phyloP scores from a whole-genome alignment of 2,329 filamentous ascomycete genomes.

The Parafenestella ontariensis region DNA sequence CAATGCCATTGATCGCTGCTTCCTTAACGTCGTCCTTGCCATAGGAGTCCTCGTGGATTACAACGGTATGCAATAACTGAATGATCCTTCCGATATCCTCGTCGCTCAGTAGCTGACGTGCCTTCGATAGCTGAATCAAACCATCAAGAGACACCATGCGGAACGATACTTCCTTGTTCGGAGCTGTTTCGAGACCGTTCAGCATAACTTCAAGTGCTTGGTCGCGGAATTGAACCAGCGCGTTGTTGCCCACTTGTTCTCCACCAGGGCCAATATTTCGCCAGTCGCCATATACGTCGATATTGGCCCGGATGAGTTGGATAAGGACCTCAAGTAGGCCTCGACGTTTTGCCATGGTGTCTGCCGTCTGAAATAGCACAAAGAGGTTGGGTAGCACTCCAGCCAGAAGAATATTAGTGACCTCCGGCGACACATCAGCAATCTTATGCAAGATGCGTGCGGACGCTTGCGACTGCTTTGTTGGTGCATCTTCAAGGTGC shows the following conservation, averaged over 20 bases:
- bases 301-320: constrained; percentile 64
- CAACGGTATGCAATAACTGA: constrained; percentile 66
- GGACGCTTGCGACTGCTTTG: constrained; percentile 71
- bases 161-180: constrained; percentile 59
- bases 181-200: constrained; percentile 53
- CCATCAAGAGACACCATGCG: constrained; percentile 55
- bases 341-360: constrained; percentile 68
- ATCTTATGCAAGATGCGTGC: constrained; percentile 66
- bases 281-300: constrained; percentile 65
- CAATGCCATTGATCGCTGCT: constrained; percentile 64
- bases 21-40: constrained; percentile 65
- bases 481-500: constrained; percentile 71
- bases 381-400: constrained; percentile 65
- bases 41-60: constrained; percentile 65
- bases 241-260: constrained; percentile 41
- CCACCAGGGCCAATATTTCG: constrained; percentile 50
- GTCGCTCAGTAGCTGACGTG: constrained; percentile 51
- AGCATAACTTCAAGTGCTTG: constrained; percentile 53
- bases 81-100: constrained; percentile 58
- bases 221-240: constrained; percentile 49
- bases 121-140: constrained; percentile 52
- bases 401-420: constrained; percentile 64
- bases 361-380: constrained; percentile 66
- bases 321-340: constrained; percentile 68
- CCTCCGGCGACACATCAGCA: constrained; percentile 61